These are phyloP conservation scores for Suillus brevipes DNA, from an alignment of 768 basidiomycete species.

Conservation along the genomic window DNA sequence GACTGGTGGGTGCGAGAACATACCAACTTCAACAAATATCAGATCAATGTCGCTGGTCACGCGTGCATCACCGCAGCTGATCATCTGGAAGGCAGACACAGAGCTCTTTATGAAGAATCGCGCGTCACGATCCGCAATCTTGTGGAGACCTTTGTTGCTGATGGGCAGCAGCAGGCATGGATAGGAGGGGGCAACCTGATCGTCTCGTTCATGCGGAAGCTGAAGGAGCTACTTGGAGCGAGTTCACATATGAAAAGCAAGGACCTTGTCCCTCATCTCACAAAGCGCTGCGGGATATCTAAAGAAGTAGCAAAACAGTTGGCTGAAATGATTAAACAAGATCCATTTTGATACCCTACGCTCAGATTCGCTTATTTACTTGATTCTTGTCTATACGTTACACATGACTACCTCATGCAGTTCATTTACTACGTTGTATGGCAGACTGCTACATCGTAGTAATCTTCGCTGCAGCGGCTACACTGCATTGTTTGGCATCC, in stretches of 20 bases:
- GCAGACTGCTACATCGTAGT: too few relatives aligned
- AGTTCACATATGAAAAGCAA: not conserved
- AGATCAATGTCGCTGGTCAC: conserved; percentile 28
- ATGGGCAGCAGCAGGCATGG: conserved; percentile 14
- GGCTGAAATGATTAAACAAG: not conserved
- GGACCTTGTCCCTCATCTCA: not conserved
- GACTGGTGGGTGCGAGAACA: conserved; percentile 20
- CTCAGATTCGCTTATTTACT: not conserved
- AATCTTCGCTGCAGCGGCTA: too few relatives aligned
- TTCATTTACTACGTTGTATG: too few relatives aligned
- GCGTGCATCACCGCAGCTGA: conserved; percentile 33
- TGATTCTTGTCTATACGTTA: not conserved
- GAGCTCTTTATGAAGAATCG: conserved; percentile 17
- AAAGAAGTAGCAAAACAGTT: not conserved
- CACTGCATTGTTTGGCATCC: not conserved
- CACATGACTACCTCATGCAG: not conserved
- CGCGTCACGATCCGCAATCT: not conserved
- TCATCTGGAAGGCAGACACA: conserved; percentile 2
- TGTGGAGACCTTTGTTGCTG: conserved; percentile 23
- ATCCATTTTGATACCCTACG: not conserved
- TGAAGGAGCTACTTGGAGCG: not conserved
- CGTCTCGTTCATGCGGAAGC: not conserved
- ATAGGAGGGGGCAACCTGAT: not conserved
- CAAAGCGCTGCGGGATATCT: not conserved
- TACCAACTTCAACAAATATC: not conserved